Base-by-base conservation (phyloP, 78 protist species). In the Dictyostelium firmibasis region DNA sequence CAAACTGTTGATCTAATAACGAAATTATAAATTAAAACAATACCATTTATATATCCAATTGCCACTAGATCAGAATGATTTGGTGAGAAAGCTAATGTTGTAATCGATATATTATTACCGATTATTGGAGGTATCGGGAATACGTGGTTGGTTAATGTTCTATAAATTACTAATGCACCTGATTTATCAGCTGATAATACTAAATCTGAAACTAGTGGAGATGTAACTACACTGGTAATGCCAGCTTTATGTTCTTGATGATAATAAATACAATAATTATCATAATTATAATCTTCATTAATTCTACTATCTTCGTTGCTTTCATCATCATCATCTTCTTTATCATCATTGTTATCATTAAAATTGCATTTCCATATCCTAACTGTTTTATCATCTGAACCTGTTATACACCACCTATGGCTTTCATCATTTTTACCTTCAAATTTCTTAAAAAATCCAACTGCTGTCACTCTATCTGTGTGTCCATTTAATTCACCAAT, bases 401-500 rank as follows among this genome's bases (percentile, higher is more conserved):
- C 81, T 7, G 94, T 79, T 47, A 89, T 43, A 53, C 86, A 78
- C 18, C 43, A 60, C 5, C 18, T 36, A 23, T 23, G 0, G 16
- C 35, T 6, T 35, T 89, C 83, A 50, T 81, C 94, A 31, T 31
- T 10, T 2, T 78, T 79, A 20, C 47, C 29, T 23, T 79, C 25
- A 81, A 75, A 64, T 11, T 8, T 14, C 35, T 81, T 78, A 81
- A 79, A 29, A 70, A 89, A 89, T 43, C 83, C 67, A 23, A 89
- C 64, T 5, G 86, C 62, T 36, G 60, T 29, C 23, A 89, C 74
- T 44, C 94, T 89, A 47, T 89, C 94, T 13, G 57, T 89, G 41
- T 89, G 94, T 64, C 94, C 94, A 53, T 79, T 33, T 44, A 89
- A 70, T 70, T 89, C 79, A n/a, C 94, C 94, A 33, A 89, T 69